These are phyloP conservation scores for Boletellus deceptivus DNA, from an alignment of 1,284 basidiomycete genomes.

Conservation along the genomic window DNA sequence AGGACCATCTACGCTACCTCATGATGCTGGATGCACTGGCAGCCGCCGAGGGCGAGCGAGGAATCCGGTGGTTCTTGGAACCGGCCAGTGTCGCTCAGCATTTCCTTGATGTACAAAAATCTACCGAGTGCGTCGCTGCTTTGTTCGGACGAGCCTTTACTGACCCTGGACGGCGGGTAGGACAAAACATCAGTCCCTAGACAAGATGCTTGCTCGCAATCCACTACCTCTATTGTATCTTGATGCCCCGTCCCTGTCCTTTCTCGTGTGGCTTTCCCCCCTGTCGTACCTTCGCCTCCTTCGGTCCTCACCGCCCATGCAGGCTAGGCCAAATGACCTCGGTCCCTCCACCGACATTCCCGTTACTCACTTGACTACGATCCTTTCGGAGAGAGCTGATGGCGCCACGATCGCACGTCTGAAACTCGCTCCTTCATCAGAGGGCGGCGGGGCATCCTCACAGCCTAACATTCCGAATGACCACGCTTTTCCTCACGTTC, in stretches of 20 bases:
- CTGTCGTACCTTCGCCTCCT: constrained; percentile 61
- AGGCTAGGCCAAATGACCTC: constrained; percentile 10
- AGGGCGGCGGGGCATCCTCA: constrained; percentile 9
- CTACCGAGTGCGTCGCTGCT: constrained; percentile 14
- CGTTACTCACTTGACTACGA: constrained; percentile 44
- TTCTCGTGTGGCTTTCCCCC: constrained; percentile 68
- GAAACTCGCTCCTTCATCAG: constrained; percentile 41
- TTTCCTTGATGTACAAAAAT: constrained; percentile 20
- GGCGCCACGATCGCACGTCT: constrained; percentile 61
- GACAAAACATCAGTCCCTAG: constrained; percentile 24
- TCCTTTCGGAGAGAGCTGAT: constrained; percentile 40
- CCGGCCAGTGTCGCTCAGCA: constrained; percentile 38
- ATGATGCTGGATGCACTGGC: constrained; percentile 70
- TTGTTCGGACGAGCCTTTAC: background rate
- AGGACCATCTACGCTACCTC: constrained; percentile 63
- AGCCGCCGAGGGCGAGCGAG: constrained; percentile 59
- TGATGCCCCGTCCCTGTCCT: constrained; percentile 62
- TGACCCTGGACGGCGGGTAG: constrained; percentile 13
- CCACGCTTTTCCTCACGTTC: constrained; percentile 18
- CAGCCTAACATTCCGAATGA: constrained; percentile 23
- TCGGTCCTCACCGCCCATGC: constrained; percentile 34
- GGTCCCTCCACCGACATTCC: constrained; percentile 47
- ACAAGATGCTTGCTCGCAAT: constrained; percentile 35
- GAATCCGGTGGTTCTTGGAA: constrained; percentile 72
- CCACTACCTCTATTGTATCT: constrained; percentile 69